Conservation (phyloP, 2,329 filamentous ascomycete species). For the Claviceps digitariae region DNA sequence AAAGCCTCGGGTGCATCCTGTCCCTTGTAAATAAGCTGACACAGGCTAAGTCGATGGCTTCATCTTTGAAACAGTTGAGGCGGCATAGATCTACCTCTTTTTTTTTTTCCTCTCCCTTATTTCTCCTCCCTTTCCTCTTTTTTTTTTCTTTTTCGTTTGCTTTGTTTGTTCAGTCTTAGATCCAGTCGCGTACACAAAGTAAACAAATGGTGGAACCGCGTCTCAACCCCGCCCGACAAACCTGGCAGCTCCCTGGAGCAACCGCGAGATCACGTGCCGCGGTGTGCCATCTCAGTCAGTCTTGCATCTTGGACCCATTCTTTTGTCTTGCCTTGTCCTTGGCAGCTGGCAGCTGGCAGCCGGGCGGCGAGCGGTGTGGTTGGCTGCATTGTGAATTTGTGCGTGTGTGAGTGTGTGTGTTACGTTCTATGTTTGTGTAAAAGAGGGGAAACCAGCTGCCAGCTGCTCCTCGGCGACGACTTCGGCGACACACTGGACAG, state of each 20-base stretch:
- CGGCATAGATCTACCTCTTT: neutral
- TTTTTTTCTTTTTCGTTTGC: neutral
- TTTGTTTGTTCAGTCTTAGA: neutral
- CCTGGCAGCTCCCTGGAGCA: slow-evolving; percentile 6
- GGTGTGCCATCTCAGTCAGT: neutral
- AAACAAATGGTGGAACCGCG: slow-evolving; percentile 11
- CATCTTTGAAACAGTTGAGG: neutral
- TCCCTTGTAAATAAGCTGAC: neutral
- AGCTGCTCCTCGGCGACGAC: neutral
- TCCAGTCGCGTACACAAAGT: slow-evolving; percentile 7
- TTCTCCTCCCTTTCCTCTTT: neutral
- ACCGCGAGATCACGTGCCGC: slow-evolving; percentile 10
- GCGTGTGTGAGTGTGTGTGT: too few species aligned
- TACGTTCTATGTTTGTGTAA: too few species aligned
- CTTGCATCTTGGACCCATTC: too few species aligned
- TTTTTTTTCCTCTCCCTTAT: neutral
- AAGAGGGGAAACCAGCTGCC: too few species aligned
- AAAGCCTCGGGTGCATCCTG: neutral
- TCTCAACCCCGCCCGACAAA: slow-evolving; percentile 9
- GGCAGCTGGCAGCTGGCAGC: neutral
- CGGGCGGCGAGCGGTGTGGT: neutral
- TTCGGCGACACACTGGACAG: neutral
- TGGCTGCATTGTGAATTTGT: neutral
- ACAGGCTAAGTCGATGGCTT: too few species aligned
- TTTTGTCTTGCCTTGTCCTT: too few species aligned